Base-by-base conservation (phyloP, 805 yeast genomes). In the Pichia eremophila region DNA sequence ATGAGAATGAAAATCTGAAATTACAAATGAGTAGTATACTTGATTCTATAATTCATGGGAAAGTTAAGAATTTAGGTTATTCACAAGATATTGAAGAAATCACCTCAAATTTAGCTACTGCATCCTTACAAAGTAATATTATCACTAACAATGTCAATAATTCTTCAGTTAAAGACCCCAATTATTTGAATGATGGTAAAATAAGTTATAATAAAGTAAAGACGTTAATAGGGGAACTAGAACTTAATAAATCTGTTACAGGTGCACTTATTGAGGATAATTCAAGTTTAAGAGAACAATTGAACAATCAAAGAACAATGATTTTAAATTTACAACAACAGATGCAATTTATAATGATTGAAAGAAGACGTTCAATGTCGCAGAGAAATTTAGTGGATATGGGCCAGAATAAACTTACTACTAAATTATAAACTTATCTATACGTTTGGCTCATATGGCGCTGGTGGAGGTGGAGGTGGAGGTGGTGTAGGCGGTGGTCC, bases 241-340 rank as follows among this genome's bases (percentile, higher is more conserved):
- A 58, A 37, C 39, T 56, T 18, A 57, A 58, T 39, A 58, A 58
- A 39, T 60, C 56, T 41, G 47, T 62, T 11, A 48, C 59, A 10
- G 51, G 39, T 8, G 49, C 52, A 5, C 34, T 64, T 12, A 60
- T 57, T 1, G 52, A 50, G 22, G 62, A 61, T 11, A 62, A 52
- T 40, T 43, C 54, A 1, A 56, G 67, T 49, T 61, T 74, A 60
- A 65, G 69, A 47, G 80, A 75, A 38, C 79, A 76, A 46, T 50
- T 76, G 52, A 72, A 66, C 48, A 58, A 64, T 44, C 79, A 75
- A 49, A 55, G 77, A 44, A 57, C 71, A 46, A 61, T 70, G 34
- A 59, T 76, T 41, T 70, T 68, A 51, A 71, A 75, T 45, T 52
- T 76, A 18, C 57, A 79, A 35, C 77, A 75, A 50, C 81, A 76